These are phyloP conservation scores for Daldinia bambusicola DNA, from an alignment of 495 filamentous ascomycete genomes.

Conservation along the genomic window DNA sequence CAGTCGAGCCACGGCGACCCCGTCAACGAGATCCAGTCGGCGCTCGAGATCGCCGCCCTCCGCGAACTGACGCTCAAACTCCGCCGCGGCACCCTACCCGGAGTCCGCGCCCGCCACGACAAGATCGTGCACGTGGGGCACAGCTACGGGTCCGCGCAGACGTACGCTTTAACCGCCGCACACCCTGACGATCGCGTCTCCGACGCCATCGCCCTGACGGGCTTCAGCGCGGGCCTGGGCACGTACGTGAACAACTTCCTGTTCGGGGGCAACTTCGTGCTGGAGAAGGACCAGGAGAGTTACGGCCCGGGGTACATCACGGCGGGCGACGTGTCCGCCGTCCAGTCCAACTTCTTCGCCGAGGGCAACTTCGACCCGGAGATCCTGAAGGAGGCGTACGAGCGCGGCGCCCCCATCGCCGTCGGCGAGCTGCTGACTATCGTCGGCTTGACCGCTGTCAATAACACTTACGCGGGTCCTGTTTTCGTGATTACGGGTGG, in stretches of 20 bases:
- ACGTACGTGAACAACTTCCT: background rate
- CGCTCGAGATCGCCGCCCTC: background rate
- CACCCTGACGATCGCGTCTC: background rate
- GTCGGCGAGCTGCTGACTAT: conserved; percentile 3
- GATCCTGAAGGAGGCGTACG: background rate
- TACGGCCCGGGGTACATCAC: background rate
- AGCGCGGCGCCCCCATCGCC: background rate
- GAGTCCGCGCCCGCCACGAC: background rate
- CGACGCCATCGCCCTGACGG: background rate
- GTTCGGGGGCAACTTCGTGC: conserved; percentile 1
- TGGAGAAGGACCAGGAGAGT: background rate
- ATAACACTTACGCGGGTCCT: background rate
- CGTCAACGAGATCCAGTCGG: background rate
- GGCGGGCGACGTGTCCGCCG: background rate
- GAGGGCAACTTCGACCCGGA: background rate
- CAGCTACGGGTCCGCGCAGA: background rate
- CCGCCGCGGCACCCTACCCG: background rate
- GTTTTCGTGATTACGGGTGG: background rate
- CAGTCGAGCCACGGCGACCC: background rate
- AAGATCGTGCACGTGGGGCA: background rate
- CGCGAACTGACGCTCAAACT: background rate
- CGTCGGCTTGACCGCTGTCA: background rate
- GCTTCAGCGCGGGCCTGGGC: background rate
- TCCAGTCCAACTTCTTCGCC: background rate
- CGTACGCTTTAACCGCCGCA: background rate